Evolutionary conservation across 257 asterid species (phyloP).

Genomic region (Perilla frutescens): DNA sequence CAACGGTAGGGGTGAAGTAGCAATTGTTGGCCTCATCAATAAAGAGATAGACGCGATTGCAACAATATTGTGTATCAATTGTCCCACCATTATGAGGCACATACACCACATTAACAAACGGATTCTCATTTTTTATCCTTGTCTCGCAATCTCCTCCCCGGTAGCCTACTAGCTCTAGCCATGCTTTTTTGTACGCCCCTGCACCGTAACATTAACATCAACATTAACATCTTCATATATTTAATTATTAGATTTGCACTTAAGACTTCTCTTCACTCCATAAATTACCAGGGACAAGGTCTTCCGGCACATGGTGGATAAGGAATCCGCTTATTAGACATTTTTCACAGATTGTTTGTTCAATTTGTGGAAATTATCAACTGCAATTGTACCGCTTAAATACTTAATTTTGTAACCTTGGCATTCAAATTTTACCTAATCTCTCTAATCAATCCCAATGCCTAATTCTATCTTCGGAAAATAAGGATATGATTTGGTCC

Average conservation of each 20-base stretch:
- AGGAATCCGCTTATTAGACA: neutral
- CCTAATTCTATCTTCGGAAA: too few relatives aligned
- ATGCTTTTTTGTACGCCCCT: neutral
- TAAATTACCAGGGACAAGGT: neutral
- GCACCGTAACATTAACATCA: too few relatives aligned
- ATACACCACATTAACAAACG: neutral
- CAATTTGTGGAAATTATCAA: neutral
- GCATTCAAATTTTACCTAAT: neutral
- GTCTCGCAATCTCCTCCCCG: neutral
- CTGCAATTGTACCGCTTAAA: neutral
- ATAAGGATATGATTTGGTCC: too few relatives aligned
- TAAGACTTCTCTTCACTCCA: too few relatives aligned
- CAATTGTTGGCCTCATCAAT: slow-evolving; percentile 11
- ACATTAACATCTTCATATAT: too few relatives aligned
- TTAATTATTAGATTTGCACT: too few relatives aligned
- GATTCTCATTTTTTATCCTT: neutral
- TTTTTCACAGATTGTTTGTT: neutral
- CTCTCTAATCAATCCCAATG: neutral
- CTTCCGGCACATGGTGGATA: slow-evolving; percentile 25
- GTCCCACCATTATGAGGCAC: slow-evolving; percentile 2
- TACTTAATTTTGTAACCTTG: neutral
- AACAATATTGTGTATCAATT: neutral
- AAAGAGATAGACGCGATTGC: slow-evolving; percentile 30
- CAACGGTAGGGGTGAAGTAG: slow-evolving; percentile 25
- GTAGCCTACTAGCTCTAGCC: slow-evolving; percentile 7